These are phyloP conservation scores for Acarospora socialis DNA, from an alignment of 2,329 filamentous ascomycete species.

Conservation along the genomic window DNA sequence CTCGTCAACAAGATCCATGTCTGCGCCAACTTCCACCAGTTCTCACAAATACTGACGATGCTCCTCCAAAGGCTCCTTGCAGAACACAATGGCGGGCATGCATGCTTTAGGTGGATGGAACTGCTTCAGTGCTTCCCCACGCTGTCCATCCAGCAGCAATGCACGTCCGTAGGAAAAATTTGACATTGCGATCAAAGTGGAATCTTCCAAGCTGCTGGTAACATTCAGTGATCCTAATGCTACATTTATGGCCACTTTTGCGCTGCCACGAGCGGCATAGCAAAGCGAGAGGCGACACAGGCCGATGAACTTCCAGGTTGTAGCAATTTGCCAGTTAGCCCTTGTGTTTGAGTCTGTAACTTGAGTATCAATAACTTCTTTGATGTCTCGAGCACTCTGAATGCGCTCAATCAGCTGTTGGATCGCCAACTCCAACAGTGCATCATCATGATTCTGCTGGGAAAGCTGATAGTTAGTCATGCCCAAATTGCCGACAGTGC, in stretches of 20 bases:
- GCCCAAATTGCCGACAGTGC: constrained; percentile 25
- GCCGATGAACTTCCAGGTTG: constrained; percentile 19
- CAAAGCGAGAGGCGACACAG: constrained; percentile 23
- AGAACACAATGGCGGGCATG: constrained; percentile 25
- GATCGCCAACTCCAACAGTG: constrained; percentile 18
- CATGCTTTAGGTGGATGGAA: constrained; percentile 19
- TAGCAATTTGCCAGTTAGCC: constrained; percentile 11
- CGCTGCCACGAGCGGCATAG: constrained; percentile 16
- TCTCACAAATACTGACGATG: constrained; percentile 22
- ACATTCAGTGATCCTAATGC: constrained; percentile 13
- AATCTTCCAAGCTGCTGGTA: constrained; percentile 13
- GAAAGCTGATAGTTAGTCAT: constrained; percentile 25
- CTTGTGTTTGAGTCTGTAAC: too few relatives aligned
- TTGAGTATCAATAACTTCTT: too few relatives aligned
- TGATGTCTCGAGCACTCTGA: too few relatives aligned
- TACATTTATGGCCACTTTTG: constrained; percentile 14
- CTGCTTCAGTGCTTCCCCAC: constrained; percentile 17
- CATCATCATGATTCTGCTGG: constrained; percentile 10
- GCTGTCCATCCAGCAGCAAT: constrained; percentile 15
- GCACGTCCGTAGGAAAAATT: constrained; percentile 22
- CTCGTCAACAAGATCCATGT: constrained; percentile 21
- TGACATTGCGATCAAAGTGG: constrained; percentile 20
- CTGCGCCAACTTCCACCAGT: constrained; percentile 21
- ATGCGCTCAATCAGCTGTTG: constrained; percentile 18
- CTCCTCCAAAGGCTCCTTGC: constrained; percentile 26